Evolutionary conservation across 768 basidiomycete species (phyloP).

Genomic region (Suillus variegatus): DNA sequence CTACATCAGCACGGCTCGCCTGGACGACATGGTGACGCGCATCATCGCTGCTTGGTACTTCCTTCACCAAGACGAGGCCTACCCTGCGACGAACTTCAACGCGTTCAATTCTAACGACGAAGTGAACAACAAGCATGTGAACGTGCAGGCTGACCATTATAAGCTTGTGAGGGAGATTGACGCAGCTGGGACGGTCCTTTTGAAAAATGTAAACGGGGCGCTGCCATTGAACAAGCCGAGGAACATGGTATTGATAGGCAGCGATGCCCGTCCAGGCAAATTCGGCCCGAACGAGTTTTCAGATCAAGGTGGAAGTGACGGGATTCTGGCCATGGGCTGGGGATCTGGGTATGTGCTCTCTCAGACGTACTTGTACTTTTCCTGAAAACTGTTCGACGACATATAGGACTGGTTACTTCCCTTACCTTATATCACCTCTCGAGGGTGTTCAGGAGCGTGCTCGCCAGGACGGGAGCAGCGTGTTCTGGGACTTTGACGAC

Average conservation of each 20-base stretch:
- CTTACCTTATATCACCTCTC: conserved; percentile 76
- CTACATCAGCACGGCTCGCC: conserved; percentile 61
- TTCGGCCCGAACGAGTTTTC: conserved; percentile 65
- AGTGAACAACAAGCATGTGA: conserved; percentile 57
- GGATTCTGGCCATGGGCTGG: conserved; percentile 89
- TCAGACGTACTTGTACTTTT: background rate
- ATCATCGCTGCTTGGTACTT: conserved; percentile 74
- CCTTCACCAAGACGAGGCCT: conserved; percentile 57
- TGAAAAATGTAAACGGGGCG: conserved; percentile 66
- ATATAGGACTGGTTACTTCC: conserved; percentile 60
- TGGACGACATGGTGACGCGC: conserved; percentile 83
- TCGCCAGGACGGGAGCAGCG: conserved; percentile 54
- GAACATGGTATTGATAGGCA: conserved; percentile 56
- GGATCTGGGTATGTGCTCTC: conserved; percentile 55
- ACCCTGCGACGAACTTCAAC: conserved; percentile 73
- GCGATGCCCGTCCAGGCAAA: conserved; percentile 57
- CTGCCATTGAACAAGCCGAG: conserved; percentile 58
- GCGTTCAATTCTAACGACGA: conserved; percentile 55
- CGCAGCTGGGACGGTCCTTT: conserved; percentile 68
- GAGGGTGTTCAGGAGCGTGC: conserved; percentile 75
- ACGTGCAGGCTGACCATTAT: conserved; percentile 71
- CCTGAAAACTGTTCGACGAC: background rate
- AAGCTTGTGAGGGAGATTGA: conserved; percentile 72
- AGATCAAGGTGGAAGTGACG: conserved; percentile 59
- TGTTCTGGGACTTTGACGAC: conserved; percentile 67